A percentile compares a stretch with the other conserved stretches of the same genome.
Evolutionary conservation across 768 basidiomycete genomes (phyloP).

Genomic region (Phlegmacium glaucopus): DNA sequence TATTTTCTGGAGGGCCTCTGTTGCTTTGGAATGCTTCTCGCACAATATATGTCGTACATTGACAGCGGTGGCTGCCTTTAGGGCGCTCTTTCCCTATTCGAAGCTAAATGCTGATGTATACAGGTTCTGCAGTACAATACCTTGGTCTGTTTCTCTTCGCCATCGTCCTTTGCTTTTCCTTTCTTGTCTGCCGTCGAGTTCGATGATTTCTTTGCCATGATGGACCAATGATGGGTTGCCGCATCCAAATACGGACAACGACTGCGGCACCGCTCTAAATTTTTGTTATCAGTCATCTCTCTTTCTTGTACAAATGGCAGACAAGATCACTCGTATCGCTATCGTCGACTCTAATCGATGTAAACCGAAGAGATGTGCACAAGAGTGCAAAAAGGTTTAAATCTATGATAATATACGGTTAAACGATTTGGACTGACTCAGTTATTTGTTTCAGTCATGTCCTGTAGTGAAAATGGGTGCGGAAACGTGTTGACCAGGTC

Average conservation of each 20-base stretch:
- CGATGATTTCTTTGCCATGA: slow-evolving; percentile 38
- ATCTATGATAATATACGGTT: slow-evolving; percentile 1
- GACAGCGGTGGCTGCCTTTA: slow-evolving; percentile 78
- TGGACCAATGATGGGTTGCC: slow-evolving; percentile 14
- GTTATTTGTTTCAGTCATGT: slow-evolving; percentile 45
- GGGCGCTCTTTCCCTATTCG: slow-evolving; percentile 47
- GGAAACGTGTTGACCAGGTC: slow-evolving; percentile 1
- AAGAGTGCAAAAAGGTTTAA: slow-evolving; percentile 93
- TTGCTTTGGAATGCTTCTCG: slow-evolving; percentile 80
- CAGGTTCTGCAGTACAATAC: slow-evolving; percentile 16
- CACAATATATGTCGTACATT: slow-evolving; percentile 88
- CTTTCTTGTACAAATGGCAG: slow-evolving; percentile 47
- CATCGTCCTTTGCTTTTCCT: slow-evolving; percentile 38
- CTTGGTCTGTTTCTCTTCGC: slow-evolving; percentile 38
- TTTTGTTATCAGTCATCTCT: slow-evolving; percentile 7
- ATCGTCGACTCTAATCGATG: slow-evolving; percentile 91
- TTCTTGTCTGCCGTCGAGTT: slow-evolving; percentile 44
- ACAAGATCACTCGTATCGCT: slow-evolving; percentile 98
- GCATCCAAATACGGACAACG: slow-evolving; percentile 14
- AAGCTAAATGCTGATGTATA: no score
- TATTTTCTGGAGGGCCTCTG: slow-evolving; percentile 76
- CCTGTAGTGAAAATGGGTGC: slow-evolving; percentile 97
- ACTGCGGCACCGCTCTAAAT: slow-evolving; percentile 14
- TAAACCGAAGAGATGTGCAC: slow-evolving; percentile 95
- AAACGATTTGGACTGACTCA: slow-evolving; percentile 8